phyloP scores from a whole-genome alignment of 768 basidiomycete species.

The Termitomyces sp. region DNA sequence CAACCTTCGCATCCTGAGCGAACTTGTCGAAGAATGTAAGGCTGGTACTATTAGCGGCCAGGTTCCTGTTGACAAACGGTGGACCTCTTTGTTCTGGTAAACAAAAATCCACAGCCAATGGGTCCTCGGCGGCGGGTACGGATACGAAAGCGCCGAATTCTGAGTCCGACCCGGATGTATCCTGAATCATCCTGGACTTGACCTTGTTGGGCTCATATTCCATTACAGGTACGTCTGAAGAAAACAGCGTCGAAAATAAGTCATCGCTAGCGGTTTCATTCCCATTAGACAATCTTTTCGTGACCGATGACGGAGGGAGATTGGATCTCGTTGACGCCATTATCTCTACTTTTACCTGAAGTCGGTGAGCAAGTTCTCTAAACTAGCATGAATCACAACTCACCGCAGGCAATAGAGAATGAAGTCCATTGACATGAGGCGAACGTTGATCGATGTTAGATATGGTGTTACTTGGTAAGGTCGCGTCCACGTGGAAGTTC shows the following conservation, averaged over 20 bases:
- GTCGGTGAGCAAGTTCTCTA: background rate
- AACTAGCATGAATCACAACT: background rate
- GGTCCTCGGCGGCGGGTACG: slow-evolving; percentile 4
- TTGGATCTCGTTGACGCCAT: background rate
- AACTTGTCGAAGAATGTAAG: slow-evolving; percentile 58
- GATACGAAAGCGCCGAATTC: slow-evolving; percentile 10
- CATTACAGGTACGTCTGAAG: background rate
- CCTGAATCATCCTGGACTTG: background rate
- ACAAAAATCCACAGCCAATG: background rate
- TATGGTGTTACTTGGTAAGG: background rate
- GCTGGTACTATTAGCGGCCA: slow-evolving; percentile 19
- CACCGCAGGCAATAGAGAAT: background rate
- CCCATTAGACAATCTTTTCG: background rate
- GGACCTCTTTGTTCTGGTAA: background rate
- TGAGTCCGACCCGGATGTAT: slow-evolving; percentile 5
- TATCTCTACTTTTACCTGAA: background rate
- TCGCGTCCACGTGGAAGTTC: background rate
- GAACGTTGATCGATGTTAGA: background rate
- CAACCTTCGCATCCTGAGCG: slow-evolving; percentile 46
- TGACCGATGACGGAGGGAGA: background rate
- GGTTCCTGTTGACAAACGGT: background rate
- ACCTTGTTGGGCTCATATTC: background rate
- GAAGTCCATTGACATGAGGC: slow-evolving; percentile 3
- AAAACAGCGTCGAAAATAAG: slow-evolving; percentile 2
- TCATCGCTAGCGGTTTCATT: background rate